These are phyloP conservation scores for Cyberlindnera petersonii DNA, from an alignment of 805 yeast genomes.

Conservation along the genomic window DNA sequence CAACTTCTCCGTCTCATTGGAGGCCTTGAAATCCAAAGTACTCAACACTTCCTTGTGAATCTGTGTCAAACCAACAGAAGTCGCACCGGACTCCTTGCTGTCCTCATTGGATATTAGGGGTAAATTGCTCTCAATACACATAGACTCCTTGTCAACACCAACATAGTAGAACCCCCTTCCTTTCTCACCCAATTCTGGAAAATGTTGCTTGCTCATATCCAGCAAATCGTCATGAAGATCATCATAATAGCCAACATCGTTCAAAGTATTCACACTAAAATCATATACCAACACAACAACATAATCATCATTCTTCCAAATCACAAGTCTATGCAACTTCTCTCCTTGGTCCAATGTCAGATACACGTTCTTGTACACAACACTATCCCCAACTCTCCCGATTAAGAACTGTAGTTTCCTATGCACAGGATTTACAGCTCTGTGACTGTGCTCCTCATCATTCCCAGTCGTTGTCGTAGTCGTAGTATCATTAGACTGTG, in stretches of 20 bases:
- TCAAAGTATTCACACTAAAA: slow-evolving; percentile 17
- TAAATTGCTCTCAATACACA: slow-evolving; percentile 17
- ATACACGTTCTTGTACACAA: slow-evolving; percentile 23
- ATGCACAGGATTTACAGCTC: too few species aligned
- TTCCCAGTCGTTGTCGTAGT: too few species aligned
- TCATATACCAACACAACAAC: slow-evolving; percentile 17
- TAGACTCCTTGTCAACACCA: slow-evolving; percentile 7
- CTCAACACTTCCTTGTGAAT: slow-evolving; percentile 21
- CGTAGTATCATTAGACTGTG: too few species aligned
- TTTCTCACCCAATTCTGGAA: slow-evolving; percentile 6
- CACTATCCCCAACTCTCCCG: slow-evolving; percentile 17
- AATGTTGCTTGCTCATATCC: slow-evolving; percentile 10
- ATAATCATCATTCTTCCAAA: slow-evolving; percentile 12
- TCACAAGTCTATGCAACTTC: slow-evolving; percentile 18
- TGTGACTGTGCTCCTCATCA: too few species aligned
- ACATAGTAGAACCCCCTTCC: slow-evolving; percentile 17
- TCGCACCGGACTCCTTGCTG: too few species aligned
- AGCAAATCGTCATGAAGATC: slow-evolving; percentile 4
- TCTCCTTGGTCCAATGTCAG: slow-evolving; percentile 16
- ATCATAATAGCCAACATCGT: slow-evolving; percentile 18
- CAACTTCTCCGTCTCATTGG: slow-evolving; percentile 19
- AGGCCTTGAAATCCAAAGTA: slow-evolving; percentile 3
- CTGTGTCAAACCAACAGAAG: too few species aligned
- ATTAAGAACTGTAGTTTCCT: slow-evolving; percentile 17
- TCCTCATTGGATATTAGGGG: slow-evolving; percentile 16